These are phyloP conservation scores for Thraustochytrium striatum DNA, from an alignment of 352 stramenopile species.

Conservation along the genomic window DNA sequence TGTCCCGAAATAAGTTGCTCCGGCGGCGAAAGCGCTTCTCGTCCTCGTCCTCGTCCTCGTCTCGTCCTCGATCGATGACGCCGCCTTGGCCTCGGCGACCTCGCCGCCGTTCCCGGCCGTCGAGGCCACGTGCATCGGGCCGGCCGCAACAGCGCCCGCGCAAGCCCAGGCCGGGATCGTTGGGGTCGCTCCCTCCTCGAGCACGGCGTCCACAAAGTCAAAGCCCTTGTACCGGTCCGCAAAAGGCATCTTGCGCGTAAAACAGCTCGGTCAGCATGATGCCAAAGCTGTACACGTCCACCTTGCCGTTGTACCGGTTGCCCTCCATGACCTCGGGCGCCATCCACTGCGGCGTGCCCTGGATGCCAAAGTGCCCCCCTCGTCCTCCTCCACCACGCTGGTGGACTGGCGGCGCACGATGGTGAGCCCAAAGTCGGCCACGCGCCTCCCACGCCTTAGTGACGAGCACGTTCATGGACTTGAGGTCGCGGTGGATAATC, in stretches of 20 bases:
- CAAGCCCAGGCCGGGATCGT: conserved; percentile 47
- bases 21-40: not conserved
- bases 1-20: conserved; percentile 1
- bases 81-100: not conserved
- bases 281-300: conserved; percentile 55
- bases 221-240: conserved; percentile 46
- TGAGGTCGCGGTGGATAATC: conserved; percentile 98
- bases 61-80: not conserved
- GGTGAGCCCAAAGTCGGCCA: conserved; percentile 95
- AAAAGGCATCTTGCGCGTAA: conserved; percentile 53
- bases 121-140: too few species aligned
- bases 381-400: not conserved
- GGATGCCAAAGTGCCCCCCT: conserved; percentile 8
- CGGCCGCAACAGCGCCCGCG: too few species aligned
- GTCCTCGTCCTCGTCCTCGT: not conserved
- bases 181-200: conserved; percentile 43
- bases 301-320: conserved; percentile 48
- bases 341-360: conserved; percentile 66
- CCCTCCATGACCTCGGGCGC: conserved; percentile 65
- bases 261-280: conserved; percentile 54
- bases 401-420: conserved; percentile 76
- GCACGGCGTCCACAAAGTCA: conserved; percentile 50
- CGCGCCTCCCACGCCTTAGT: conserved; percentile 64
- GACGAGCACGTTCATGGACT: conserved; percentile 81
- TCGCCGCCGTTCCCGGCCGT: not conserved